These are phyloP conservation scores for Physcomitrellopsis africana DNA, from an alignment of 225 moss, liverwort and hornwort species.

Conservation along the genomic window DNA sequence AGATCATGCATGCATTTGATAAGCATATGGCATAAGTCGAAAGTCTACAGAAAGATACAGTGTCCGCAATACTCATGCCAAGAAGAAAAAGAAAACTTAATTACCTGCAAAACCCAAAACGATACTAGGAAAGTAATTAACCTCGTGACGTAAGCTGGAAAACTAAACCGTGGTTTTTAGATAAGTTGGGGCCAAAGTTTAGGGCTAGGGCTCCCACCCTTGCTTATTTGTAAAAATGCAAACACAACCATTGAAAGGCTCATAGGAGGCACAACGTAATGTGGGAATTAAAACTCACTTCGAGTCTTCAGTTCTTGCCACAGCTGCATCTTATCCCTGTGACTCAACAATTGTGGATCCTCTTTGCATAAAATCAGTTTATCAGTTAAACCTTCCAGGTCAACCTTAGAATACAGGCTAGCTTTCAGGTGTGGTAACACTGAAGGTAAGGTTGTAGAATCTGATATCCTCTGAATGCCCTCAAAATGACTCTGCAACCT, in stretches of 20 bases:
- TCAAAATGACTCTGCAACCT: constrained; percentile 90
- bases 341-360: constrained; percentile 69
- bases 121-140: neutral
- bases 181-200: no score
- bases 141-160: neutral
- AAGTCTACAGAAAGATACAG: neutral
- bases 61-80: neutral
- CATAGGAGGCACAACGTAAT: neutral
- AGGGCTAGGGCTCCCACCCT: no score
- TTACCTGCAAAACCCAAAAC: neutral
- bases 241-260: neutral
- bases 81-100: neutral
- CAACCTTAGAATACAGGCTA: constrained; percentile 68
- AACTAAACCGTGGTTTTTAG: neutral
- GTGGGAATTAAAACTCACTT: constrained; percentile 54
- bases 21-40: neutral
- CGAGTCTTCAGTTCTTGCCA: constrained; percentile 87
- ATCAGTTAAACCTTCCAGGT: constrained; percentile 77
- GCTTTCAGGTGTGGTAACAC: constrained; percentile 76
- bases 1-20: neutral
- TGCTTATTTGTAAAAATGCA: neutral
- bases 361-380: constrained; percentile 79
- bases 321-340: constrained; percentile 67
- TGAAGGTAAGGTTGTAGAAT: constrained; percentile 80
- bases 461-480: constrained; percentile 85